Evolutionary conservation across 2,329 filamentous ascomycete species (phyloP), one percentile per base, ranked within the genome.

Genomic region (Sporothrix phasma): DNA sequence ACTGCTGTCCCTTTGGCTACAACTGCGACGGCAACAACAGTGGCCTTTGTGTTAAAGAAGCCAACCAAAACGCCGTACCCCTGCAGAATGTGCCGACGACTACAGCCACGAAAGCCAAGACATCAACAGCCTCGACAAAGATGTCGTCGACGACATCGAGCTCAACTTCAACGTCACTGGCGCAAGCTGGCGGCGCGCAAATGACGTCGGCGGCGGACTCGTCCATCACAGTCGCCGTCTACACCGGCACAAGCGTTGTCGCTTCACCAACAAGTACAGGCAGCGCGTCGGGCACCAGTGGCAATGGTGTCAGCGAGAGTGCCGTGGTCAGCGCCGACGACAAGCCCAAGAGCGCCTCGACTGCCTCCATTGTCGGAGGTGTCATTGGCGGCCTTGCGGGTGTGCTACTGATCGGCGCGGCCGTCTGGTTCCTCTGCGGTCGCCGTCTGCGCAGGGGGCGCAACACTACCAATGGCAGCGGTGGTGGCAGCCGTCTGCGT

Each of bases 1-100:
- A 69, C n/a, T 92, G 88, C 74, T 92, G 89, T 71, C 88, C 89
- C 0, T 86, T 87, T 73, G 89, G 89, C 2, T 92, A 87, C 74
- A 76, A 77, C 1, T 92, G 89, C 75, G 74, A 80, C 41, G 72
- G 71, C 61, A 75, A 75, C 47, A n/a, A n/a, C n/a, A n/a, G n/a
- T n/a, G 73, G 74, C 59, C 65, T 76, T 66, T 91, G 88, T 69
- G 72, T 77, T 11, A 77, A 76, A 69, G 73, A 85, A 66, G 67
- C 75, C 17, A 79, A 87, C 69, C 82, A 87, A 70, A 76, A 73
- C 62, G 71, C 68, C 24, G 67, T 71, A 31, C 70, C 71, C 15
- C 31, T 65, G 26, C 68, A 69, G 49, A 64, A 63, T 39, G 68
- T 43, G 13, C 59, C 61, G 22, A 45, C 61, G n/a, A 41, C 51